Conservation (phyloP, 73 alveolate species). For the Paramecium pentaurelia region DNA sequence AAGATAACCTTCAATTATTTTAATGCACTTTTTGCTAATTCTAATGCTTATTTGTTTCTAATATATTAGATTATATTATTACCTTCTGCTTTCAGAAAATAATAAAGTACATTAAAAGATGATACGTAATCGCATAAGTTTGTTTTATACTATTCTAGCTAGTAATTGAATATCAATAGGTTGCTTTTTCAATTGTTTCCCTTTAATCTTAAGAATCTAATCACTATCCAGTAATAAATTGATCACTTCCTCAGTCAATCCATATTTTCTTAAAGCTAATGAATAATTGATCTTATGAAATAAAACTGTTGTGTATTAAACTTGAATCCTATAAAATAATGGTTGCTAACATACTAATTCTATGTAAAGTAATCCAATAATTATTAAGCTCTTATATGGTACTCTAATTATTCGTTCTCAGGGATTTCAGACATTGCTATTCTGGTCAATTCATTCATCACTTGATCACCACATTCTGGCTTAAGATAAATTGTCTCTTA, state of each 20-base stretch:
- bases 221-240: slow-evolving; percentile 18
- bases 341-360: background rate
- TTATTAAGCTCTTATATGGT: background rate
- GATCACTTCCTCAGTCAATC: background rate
- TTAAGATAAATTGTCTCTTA: slow-evolving; percentile 10
- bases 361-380: background rate
- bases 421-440: background rate
- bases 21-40: slow-evolving; percentile 30
- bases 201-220: slow-evolving; percentile 23
- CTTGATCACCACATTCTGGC: background rate
- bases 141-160: background rate
- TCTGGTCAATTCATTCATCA: slow-evolving; percentile 2
- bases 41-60: slow-evolving; percentile 31
- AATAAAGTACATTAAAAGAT: slow-evolving; percentile 33
- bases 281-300: slow-evolving; percentile 20
- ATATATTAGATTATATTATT: background rate
- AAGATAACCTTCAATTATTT: background rate
- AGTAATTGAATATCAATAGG: background rate
- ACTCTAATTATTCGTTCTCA: background rate
- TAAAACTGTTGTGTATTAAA: slow-evolving; percentile 26
- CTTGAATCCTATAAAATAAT: background rate
- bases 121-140: slow-evolving; percentile 29
- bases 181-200: background rate
- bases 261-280: background rate
- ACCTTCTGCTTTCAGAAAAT: slow-evolving; percentile 39